Base-by-base conservation (phyloP, 2,329 filamentous ascomycete genomes). In the Dryadomyces quercivorus region DNA sequence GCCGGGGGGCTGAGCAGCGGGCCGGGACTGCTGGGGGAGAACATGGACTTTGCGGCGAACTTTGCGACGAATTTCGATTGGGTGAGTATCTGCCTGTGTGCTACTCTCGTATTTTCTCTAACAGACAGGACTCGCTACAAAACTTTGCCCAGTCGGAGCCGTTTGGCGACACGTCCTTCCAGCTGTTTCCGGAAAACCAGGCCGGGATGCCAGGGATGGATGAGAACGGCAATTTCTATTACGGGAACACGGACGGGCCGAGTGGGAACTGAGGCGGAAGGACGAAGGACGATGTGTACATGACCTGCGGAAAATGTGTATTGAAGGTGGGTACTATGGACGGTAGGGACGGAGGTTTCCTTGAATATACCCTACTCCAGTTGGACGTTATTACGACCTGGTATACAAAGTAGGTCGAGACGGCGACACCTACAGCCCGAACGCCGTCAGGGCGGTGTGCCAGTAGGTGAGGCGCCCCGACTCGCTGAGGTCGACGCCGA, bases 61-160 rank as follows among this genome's bases (percentile, higher is more conserved):
- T 78, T 82, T 62, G 77, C 70, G 38, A 65, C 69, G 46, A 78
- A 75, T 50, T 78, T 82, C 62, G 77, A 82, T 65, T 82, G 78
- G 78, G 78, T 81, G 71, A 65, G 76, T 62, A 49, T 10, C 46
- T 13, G 18, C 15, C 21, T 40, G 20, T 20, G 12, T 16, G 4
- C 12, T 40, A 5, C 10, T 40, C 7, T 40, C 36, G 4, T 40
- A 7, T 40, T 16, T 13, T 13, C n/a, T 12, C 18, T 46, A 21
- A 46, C 44, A 9, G 12, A 13, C 21, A 81, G 78, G 73, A 74
- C 46, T 73, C 75, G 13, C 75, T 82, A 50, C 78, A 82, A 57
- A 80, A 73, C 52, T 81, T 76, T 57, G 72, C 78, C 0, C 78
- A 82, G 52, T 73, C 65, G n/a, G 72, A 75, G 15, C 73, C 72